Evolutionary conservation across 495 filamentous ascomycete species (phyloP).

Genomic region (Pyronema omphalodes): DNA sequence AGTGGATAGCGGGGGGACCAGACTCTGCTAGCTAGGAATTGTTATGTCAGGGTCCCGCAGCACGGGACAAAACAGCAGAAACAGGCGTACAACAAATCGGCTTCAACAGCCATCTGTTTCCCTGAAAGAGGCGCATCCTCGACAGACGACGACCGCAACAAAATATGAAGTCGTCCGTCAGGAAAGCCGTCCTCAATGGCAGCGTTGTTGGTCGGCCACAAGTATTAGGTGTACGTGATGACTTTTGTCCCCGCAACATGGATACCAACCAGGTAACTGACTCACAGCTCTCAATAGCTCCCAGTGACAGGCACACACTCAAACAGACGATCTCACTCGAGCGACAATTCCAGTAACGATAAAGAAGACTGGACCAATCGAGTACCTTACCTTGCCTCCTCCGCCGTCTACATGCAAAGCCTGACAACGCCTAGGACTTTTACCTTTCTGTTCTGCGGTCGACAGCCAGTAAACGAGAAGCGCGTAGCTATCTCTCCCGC

Average conservation of each 20-base stretch:
- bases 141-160: neutral
- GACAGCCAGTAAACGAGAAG: constrained; percentile 76
- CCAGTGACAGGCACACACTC: neutral
- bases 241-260: neutral
- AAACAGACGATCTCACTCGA: neutral
- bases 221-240: neutral
- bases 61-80: no score
- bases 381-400: neutral
- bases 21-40: neutral
- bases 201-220: neutral
- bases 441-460: constrained; percentile 66
- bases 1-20: neutral
- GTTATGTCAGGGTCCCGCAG: neutral
- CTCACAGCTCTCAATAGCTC: neutral
- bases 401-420: no score
- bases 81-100: no score
- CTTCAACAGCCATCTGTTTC: no score
- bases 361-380: neutral
- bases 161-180: neutral
- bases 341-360: neutral
- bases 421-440: constrained; percentile 40
- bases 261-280: neutral
- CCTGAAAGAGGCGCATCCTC: neutral
- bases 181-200: constrained; percentile 2
- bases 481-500: constrained; percentile 66